Evolutionary conservation across 2,329 filamentous ascomycete species (phyloP), one percentile per base, ranked within the genome.

Genomic region (Tolypocladium ovalisporum): DNA sequence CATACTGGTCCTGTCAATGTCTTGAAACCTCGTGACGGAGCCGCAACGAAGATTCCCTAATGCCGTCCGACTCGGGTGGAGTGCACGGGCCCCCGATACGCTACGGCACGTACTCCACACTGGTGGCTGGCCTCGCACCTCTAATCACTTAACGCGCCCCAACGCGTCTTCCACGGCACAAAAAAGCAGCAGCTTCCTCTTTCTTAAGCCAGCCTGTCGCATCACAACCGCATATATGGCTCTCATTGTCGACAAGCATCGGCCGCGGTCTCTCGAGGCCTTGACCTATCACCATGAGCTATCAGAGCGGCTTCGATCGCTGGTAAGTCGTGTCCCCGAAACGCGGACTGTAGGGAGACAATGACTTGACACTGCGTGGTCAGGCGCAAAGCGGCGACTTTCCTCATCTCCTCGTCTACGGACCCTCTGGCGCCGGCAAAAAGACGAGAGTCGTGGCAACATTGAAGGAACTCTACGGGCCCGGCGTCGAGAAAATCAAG

Each of bases 401-500:
- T 70, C 94, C 94, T 54, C 95, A 99, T 75, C 85, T 99, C 52
- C 88, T 99, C 61, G 89, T 99, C 62, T 99, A 97, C 70, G 94
- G 94, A 0, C 94, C 94, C 1, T 97, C 93, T 0, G 94, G 94
- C 37, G 94, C 94, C 6, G 94, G 94, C 63, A 99, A 99, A 74
- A 99, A 99, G 75, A 99, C 94, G 1, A 87, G 94, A 49, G 95
- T 97, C 63, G 90, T 97, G 22, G 92, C 94, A 19, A 97, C 93
- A 0, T 77, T 99, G 4, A 96, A 96, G 71, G 93, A 97, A 69
- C 81, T 99, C 9, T 99, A 94, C 72, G 94, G 94, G 0, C 87
- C 93, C 0, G 93, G 94, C 49, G 94, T 96, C n/a, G 95, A 99
- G 70, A 97, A 97, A 80, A 99, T 99, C 80, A 97, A 97, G 77